Conservation (phyloP, 257 asterid genomes). For the Nicotiana paniculata region DNA sequence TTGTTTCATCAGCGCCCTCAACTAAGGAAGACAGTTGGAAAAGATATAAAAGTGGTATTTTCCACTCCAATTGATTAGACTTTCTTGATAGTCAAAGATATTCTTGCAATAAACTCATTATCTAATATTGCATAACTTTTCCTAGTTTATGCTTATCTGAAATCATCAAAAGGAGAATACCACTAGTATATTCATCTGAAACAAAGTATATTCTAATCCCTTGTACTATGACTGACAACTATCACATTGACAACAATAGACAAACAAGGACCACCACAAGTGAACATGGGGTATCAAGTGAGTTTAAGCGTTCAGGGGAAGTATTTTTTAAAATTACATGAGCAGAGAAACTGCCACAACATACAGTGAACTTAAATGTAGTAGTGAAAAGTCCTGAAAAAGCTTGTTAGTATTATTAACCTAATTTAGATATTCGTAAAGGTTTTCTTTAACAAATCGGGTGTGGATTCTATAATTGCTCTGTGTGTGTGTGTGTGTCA, state of each 20-base stretch:
- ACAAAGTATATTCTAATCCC: not conserved
- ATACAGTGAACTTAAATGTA: not conserved
- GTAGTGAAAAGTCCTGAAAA: not conserved
- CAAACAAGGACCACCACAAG: not conserved
- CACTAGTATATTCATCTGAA: not conserved
- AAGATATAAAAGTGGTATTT: not conserved
- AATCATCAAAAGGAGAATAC: not conserved
- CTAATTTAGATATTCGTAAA: no score
- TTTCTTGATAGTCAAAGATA: not conserved
- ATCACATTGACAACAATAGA: not conserved
- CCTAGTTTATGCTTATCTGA: not conserved
- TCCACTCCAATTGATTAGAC: not conserved
- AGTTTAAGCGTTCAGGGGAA: not conserved
- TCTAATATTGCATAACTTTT: not conserved
- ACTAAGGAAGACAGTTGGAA: not conserved
- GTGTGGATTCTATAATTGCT: no score
- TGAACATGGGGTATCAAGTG: not conserved
- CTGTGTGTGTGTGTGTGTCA: no score
- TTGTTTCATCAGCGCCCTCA: no score
- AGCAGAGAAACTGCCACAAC: not conserved
- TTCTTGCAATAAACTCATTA: not conserved
- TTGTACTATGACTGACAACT: not conserved
- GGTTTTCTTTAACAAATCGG: no score
- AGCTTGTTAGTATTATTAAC: no score
- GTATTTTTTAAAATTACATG: not conserved